A percentile compares a stretch with the other conserved stretches of the same genome.
These are phyloP conservation scores for Solanum medicagineum DNA, from an alignment of 257 asterid genomes.

Conservation along the genomic window DNA sequence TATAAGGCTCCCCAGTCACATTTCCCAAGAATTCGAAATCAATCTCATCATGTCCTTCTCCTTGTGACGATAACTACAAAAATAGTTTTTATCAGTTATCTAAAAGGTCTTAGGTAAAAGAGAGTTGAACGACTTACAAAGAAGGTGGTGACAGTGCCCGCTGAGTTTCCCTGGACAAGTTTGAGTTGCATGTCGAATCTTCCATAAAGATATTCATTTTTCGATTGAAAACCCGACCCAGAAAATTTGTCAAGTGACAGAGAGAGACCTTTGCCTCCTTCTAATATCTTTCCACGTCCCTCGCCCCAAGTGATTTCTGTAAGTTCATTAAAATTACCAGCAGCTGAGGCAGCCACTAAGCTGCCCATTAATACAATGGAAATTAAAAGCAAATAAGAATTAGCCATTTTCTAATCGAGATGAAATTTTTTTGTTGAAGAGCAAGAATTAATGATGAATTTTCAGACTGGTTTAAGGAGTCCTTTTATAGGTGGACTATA, in stretches of 20 bases:
- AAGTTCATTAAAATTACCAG: conserved; percentile 41
- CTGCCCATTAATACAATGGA: conserved; percentile 8
- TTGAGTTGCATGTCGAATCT: conserved; percentile 54
- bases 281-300: conserved; percentile 19
- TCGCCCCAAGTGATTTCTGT: conserved; percentile 35
- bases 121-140: conserved; percentile 17
- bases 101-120: neutral
- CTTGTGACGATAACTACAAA: conserved; percentile 34
- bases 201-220: conserved; percentile 24
- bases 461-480: neutral
- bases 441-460: neutral
- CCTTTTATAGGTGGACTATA: neutral
- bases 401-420: neutral
- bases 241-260: conserved; percentile 44
- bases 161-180: conserved; percentile 51
- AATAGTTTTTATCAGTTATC: neutral
- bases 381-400: conserved; percentile 2
- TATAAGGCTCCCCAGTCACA: conserved; percentile 38
- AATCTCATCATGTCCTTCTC: conserved; percentile 43
- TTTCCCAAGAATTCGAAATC: conserved; percentile 63
- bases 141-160: conserved; percentile 69
- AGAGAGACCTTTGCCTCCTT: conserved; percentile 34
- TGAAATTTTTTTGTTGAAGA: neutral
- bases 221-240: conserved; percentile 61
- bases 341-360: conserved; percentile 23